Conservation (phyloP, 345 rosid genomes). For the Sisymbrium irio region DNA sequence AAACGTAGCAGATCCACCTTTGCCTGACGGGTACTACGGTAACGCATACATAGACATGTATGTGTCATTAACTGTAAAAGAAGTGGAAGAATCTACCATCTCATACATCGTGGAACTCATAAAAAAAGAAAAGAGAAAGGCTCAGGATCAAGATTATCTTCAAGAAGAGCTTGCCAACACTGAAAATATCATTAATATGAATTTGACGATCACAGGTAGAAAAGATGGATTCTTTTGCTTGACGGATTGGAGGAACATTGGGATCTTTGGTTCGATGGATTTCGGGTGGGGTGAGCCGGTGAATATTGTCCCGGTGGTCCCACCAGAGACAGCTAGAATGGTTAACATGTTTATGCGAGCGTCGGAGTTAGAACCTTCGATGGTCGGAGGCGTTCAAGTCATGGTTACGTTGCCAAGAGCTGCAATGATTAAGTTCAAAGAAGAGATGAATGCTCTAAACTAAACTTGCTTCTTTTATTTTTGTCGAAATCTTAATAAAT, state of each 20-base stretch:
- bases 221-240: conserved; percentile 5
- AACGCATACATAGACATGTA: conserved; percentile 20
- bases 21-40: conserved; percentile 27
- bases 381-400: conserved; percentile 14
- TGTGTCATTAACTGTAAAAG: conserved; percentile 5
- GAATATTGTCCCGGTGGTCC: conserved; percentile 16
- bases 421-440: conserved; percentile 21
- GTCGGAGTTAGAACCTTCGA: conserved; percentile 9
- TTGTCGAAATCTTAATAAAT: neutral
- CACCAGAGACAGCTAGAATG: neutral
- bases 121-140: conserved; percentile 23
- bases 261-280: conserved; percentile 26
- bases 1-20: conserved; percentile 3
- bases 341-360: conserved; percentile 17
- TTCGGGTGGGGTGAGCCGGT: conserved; percentile 31
- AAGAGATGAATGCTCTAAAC: conserved; percentile 8
- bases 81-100: conserved; percentile 4
- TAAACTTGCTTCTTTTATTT: neutral
- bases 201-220: neutral
- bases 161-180: conserved; percentile 9
- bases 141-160: conserved; percentile 1
- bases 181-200: neutral
- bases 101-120: conserved; percentile 18
- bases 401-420: conserved; percentile 20
- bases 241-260: conserved; percentile 23